These are phyloP conservation scores for Monosporascus sp. DNA, from an alignment of 2,329 filamentous ascomycete species.

Conservation along the genomic window DNA sequence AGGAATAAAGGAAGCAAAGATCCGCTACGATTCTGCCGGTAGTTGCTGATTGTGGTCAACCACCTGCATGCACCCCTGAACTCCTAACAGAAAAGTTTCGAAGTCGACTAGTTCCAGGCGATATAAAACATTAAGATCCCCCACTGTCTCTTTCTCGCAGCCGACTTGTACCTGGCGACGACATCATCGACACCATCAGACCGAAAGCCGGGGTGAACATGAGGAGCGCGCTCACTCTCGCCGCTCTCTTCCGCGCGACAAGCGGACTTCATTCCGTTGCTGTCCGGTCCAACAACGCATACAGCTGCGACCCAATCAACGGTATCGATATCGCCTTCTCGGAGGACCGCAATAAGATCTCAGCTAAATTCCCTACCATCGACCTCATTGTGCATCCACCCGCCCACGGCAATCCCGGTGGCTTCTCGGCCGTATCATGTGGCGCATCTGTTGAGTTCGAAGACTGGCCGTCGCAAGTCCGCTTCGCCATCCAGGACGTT, in stretches of 20 bases:
- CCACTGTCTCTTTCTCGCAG: too few species aligned
- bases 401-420: slow-evolving; percentile 8
- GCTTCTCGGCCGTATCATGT: slow-evolving; percentile 8
- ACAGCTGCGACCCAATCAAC: slow-evolving; percentile 9
- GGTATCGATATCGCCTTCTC: slow-evolving; percentile 12
- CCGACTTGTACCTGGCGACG: too few species aligned
- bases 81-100: too few species aligned
- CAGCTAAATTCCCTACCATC: slow-evolving; percentile 8
- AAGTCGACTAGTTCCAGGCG: too few species aligned
- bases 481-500: slow-evolving; percentile 12
- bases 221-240: neutral
- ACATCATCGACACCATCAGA: too few species aligned
- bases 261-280: slow-evolving; percentile 7
- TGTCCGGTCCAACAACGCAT: slow-evolving; percentile 5
- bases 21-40: too few species aligned
- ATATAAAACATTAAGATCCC: too few species aligned
- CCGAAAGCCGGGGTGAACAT: neutral
- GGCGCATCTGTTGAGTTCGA: slow-evolving; percentile 13
- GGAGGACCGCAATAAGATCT: slow-evolving; percentile 6
- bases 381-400: slow-evolving; percentile 2
- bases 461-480: slow-evolving; percentile 6
- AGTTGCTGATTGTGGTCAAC: too few species aligned
- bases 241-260: neutral
- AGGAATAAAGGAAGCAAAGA: too few species aligned
- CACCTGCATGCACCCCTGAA: too few species aligned